Evolutionary conservation across 805 yeast genomes (phyloP).

Genomic region (Limtongia smithiae): DNA sequence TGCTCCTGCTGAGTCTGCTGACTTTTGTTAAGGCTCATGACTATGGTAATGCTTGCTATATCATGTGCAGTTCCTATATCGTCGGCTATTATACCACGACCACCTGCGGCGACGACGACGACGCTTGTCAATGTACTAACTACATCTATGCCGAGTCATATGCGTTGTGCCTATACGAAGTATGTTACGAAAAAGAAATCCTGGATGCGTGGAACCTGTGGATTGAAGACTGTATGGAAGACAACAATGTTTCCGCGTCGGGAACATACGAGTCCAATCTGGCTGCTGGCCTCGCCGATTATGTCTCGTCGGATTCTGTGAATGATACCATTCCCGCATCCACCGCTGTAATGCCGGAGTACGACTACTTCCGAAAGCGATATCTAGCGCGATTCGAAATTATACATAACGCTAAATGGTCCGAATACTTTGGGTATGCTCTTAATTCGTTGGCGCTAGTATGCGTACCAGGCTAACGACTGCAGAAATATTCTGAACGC

Average conservation of each 20-base stretch:
- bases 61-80: too few species aligned
- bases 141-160: conserved; percentile 2
- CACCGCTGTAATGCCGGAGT: conserved; percentile 7
- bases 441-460: neutral
- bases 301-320: conserved; percentile 1
- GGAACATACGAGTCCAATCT: conserved; percentile 5
- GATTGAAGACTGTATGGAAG: conserved; percentile 6
- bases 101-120: neutral
- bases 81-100: too few species aligned
- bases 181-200: neutral
- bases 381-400: conserved; percentile 8
- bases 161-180: neutral
- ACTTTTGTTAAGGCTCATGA: too few species aligned
- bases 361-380: neutral
- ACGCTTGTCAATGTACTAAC: conserved; percentile 7
- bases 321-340: conserved; percentile 7
- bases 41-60: too few species aligned
- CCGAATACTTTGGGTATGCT: conserved; percentile 19
- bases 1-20: too few species aligned
- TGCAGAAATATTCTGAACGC: conserved; percentile 18
- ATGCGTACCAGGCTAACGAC: neutral
- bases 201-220: too few species aligned
- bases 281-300: conserved; percentile 4
- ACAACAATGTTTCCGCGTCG: conserved; percentile 1
- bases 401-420: conserved; percentile 8